A percentile compares a stretch with the other conserved stretches of the same genome.
Conservation (phyloP, 2,329 filamentous ascomycete genomes). For the Trichoderma sp. region DNA sequence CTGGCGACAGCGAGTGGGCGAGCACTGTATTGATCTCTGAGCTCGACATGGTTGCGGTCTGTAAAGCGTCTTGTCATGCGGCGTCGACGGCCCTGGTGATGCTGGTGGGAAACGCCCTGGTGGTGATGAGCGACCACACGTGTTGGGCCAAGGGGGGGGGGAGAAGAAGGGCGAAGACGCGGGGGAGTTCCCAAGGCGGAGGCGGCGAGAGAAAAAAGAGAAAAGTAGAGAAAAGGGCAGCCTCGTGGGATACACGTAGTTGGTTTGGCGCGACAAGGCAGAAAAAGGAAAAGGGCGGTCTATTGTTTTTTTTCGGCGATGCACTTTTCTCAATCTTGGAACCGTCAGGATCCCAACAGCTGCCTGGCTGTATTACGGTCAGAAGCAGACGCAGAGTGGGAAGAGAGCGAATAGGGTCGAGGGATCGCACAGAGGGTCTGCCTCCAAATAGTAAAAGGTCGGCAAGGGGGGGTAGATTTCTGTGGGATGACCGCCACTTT, state of each 20-base stretch:
- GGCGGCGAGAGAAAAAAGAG: slow-evolving; percentile 10
- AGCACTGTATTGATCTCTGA: slow-evolving; percentile 98
- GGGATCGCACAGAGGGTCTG: slow-evolving; percentile 17
- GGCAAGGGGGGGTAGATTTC: slow-evolving; percentile 3
- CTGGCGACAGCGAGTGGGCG: slow-evolving; percentile 91
- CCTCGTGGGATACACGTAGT: slow-evolving; percentile 14
- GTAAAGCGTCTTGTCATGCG: slow-evolving; percentile 38
- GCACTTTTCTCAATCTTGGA: slow-evolving; percentile 6
- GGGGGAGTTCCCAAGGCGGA: slow-evolving; percentile 20
- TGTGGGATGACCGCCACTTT: slow-evolving; percentile 19
- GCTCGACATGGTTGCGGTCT: slow-evolving; percentile 58
- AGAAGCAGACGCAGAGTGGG: slow-evolving; percentile 2
- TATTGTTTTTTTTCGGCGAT: slow-evolving; percentile 13
- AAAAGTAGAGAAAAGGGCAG: background rate
- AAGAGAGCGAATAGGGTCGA: slow-evolving; percentile 20
- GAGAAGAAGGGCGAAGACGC: slow-evolving; percentile 25
- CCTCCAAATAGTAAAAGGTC: slow-evolving; percentile 9
- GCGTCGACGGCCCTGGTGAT: slow-evolving; percentile 26
- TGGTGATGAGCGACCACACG: slow-evolving; percentile 26
- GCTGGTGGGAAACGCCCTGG: slow-evolving; percentile 25
- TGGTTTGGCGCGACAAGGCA: slow-evolving; percentile 9
- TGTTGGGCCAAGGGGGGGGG: slow-evolving; percentile 26
- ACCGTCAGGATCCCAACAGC: slow-evolving; percentile 19
- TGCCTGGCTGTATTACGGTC: slow-evolving; percentile 21
- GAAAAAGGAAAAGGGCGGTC: slow-evolving; percentile 19